Conservation (phyloP, 495 filamentous ascomycete genomes). For the Xylaria venustula region DNA sequence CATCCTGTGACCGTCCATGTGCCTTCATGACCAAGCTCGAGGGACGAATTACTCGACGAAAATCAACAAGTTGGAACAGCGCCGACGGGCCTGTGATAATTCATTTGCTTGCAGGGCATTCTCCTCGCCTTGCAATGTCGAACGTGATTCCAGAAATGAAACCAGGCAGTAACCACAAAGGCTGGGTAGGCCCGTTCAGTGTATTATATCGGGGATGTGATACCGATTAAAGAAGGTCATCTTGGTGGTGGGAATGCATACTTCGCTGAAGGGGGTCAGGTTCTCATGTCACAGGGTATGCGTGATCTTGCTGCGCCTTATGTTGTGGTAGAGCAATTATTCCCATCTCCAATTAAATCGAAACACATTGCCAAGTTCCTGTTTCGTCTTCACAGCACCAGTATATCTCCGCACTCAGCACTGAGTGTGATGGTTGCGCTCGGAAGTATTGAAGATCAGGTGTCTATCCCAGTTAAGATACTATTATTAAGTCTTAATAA, state of each 20-base stretch:
- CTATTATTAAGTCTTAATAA: no score
- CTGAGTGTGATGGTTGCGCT: no score
- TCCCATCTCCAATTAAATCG: background rate
- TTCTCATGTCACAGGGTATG: background rate
- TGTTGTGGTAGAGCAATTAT: background rate
- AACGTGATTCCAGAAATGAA: slow-evolving; percentile 6
- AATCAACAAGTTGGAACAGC: background rate
- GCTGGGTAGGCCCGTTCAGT: background rate
- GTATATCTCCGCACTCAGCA: no score
- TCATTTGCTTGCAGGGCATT: background rate
- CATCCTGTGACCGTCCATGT: background rate
- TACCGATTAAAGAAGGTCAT: slow-evolving; percentile 9
- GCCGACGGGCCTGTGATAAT: background rate
- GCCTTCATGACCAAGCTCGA: background rate
- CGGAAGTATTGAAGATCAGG: no score
- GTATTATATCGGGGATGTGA: background rate
- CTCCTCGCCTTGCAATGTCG: background rate
- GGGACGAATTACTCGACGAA: no score
- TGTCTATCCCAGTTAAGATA: no score
- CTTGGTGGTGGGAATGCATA: background rate
- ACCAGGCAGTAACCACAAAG: background rate
- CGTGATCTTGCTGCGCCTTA: background rate
- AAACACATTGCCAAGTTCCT: background rate
- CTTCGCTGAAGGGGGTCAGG: slow-evolving; percentile 3
- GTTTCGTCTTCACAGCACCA: background rate